Evolutionary conservation across 2,329 filamentous ascomycete genomes (phyloP), one percentile per base, ranked within the genome.

Genomic region (Alternaria conjuncta): DNA sequence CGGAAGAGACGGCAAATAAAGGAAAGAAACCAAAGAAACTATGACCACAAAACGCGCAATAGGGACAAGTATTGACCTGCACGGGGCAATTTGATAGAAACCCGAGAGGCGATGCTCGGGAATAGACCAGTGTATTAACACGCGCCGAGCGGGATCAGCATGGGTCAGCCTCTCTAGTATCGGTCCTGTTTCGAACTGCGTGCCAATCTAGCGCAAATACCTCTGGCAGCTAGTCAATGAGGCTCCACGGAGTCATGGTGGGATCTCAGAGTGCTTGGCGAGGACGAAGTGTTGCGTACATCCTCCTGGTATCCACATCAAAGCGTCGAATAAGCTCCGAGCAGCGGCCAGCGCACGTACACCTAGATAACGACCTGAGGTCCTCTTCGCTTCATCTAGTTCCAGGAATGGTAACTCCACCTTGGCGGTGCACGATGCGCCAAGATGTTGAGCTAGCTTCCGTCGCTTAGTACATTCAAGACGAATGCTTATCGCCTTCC

Each of bases 241-340:
- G 61, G 32, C 63, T 64, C 49, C 60, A 62, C 66, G 55, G 47
- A 67, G 59, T 54, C 57, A 60, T 59, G 65, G 63, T 73, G 68
- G 70, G 30, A 72, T 71, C 66, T 66, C 63, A 60, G 57, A 60
- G 60, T 53, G 55, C 75, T 78, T 77, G 75, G 75, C 75, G 62
- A 66, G 68, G 64, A 66, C 69, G 59, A 69, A 64, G 70, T 74
- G 73, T 76, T 74, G 71, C 73, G 72, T 75, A 66, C 64, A 61
- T 67, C 62, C 69, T 69, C 73, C 70, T 71, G 51, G 71, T 72
- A 74, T 63, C 74, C 76, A 77, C 75, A 63, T 64, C 61, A 58
- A 57, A 72, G 70, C 66, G 67, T 71, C 71, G 69, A 71, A 76
- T 71, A 70, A 74, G 72, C 63, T 69, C 64, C 70, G 65, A 61